Base-by-base conservation (phyloP, 129 eudicot species). In the Escallonia herrerae region DNA sequence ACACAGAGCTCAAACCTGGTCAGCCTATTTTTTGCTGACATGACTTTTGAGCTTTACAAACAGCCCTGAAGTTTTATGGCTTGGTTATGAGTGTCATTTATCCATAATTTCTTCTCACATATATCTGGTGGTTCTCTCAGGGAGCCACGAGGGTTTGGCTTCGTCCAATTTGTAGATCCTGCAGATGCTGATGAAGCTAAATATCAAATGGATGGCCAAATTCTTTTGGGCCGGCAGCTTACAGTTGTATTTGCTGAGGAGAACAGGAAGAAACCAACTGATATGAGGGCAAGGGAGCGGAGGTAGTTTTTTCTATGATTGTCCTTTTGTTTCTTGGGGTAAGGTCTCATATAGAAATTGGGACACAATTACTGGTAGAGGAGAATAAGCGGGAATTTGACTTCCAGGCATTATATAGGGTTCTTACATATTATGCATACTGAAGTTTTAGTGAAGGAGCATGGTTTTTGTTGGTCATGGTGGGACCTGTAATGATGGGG, bases 161-260 rank as follows among this genome's bases (percentile, higher is more conserved):
- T 90, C 64, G 89, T 90, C 72, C 97, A 90, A 48, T 90, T 73
- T 77, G 82, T 90, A 67, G 95, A 90, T 39, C 95, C 95, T 40
- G 83, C 81, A 75, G 95, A 90, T 81, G 97, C 97, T 57, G 87
- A 81, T 13, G 97, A 90, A 70, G 95, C 95, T 14, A 90, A 90
- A 57, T 79, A 90, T 70, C 84, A 84, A 75, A 81, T 90, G 95
- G 91, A 90, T 75, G 97, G 95, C 40, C 89, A 84, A 64, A 49
- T 77, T 64, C 71, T 90, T 65, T 80, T 66, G 58, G 97, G 95
- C 41, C 76, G 97, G 61, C 83, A 84, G 76, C 65, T 90, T 78
- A 84, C 97, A 7, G 97, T 90, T 77, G 97, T 86, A 43, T 90
- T 86, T 82, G 97, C 97, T 5, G 97, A 90, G 74, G 95, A 90